Base-by-base conservation (phyloP, 2,329 filamentous ascomycete species). In the Trichocomaceae sp. region DNA sequence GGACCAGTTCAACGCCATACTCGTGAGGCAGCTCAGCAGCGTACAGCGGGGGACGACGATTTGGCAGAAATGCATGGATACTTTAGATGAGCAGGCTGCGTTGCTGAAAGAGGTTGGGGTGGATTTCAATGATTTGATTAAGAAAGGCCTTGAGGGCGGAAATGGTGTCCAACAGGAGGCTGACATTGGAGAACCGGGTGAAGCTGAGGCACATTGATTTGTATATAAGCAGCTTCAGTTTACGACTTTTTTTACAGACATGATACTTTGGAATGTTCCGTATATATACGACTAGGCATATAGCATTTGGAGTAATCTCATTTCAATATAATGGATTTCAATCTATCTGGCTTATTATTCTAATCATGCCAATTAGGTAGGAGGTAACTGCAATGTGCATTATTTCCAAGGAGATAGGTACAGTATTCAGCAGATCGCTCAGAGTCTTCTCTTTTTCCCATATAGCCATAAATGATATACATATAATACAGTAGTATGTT, bases 81-180 rank as follows among this genome's bases (percentile, higher is more conserved):
- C 87, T 61, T 90, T 92, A 4, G 86, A 83, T 68, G 83, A 86
- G 52, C 91, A 97, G 72, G 89, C 89, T 0, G 79, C 78, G 56
- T 84, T 93, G 76, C 75, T 99, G 56, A 81, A 82, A 5, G 88
- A 95, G 58, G 91, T 96, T 20, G 91, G 91, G 0, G 75, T 99
- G 31, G 92, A 99, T 70, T 97, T 99, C 67, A 83, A 81, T 54
- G 88, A 88, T 61, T 72, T 97, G 54, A 84, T 96, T 13, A 88
- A 87, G 15, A 79, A 79, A 60, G 83, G 67, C 6, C 56, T 75
- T 26, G 50, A 50, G 12, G 31, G 41, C 35, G 50, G 26, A 33
- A 6, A 39, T 23, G 47, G 31, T 10, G 49, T 17, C n/a, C 41
- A 44, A 22, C 31, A 22, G 48, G 60, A 49, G 3, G 44, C 22